These are phyloP conservation scores for Thelonectria discophora DNA, from an alignment of 2,329 filamentous ascomycete species.

Conservation along the genomic window DNA sequence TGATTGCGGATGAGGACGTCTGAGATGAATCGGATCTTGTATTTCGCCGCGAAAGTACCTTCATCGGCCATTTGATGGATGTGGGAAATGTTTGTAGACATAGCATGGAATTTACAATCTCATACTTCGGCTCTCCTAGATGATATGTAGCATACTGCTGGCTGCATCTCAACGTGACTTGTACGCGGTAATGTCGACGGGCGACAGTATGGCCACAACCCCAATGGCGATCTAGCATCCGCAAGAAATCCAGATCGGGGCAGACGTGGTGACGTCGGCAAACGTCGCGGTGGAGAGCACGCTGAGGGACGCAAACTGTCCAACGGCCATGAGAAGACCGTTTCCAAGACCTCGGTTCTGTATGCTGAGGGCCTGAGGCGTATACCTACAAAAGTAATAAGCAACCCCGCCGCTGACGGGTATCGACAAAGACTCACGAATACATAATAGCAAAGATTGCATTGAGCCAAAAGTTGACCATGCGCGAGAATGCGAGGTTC, in stretches of 20 bases:
- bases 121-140: neutral
- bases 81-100: too few relatives aligned
- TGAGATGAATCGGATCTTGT: too few relatives aligned
- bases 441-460: constrained; percentile 33
- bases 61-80: too few relatives aligned
- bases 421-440: constrained; percentile 16
- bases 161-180: neutral
- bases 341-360: constrained; percentile 33
- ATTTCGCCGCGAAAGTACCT: too few relatives aligned
- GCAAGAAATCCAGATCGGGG: constrained; percentile 36
- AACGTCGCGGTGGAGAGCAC: constrained; percentile 37
- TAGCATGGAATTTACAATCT: too few relatives aligned
- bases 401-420: neutral
- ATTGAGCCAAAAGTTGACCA: constrained; percentile 36
- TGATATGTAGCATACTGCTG: neutral
- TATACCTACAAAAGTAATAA: constrained; percentile 19
- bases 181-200: constrained; percentile 26
- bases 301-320: constrained; percentile 31
- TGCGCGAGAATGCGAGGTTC: constrained; percentile 38
- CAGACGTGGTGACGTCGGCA: constrained; percentile 34
- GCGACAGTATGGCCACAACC: constrained; percentile 26
- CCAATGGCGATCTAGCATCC: constrained; percentile 34
- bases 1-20: too few relatives aligned
- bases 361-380: constrained; percentile 31
- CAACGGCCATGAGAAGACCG: constrained; percentile 32